phyloP scores from a whole-genome alignment of 208 protist genomes.

The Novymonas esmeraldas region DNA sequence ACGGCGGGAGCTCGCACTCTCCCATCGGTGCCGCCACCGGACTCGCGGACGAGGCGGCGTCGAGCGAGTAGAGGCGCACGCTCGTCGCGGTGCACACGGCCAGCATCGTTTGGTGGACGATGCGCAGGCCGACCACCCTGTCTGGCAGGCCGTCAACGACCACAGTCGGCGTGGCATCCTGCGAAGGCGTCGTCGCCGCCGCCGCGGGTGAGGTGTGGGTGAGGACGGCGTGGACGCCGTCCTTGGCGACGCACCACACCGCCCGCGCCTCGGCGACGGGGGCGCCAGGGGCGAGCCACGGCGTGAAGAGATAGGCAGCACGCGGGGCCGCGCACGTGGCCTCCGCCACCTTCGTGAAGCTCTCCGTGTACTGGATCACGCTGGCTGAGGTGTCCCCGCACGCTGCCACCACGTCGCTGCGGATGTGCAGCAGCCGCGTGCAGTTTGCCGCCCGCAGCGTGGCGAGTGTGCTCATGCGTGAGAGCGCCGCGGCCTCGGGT shows the following conservation, averaged over 20 bases:
- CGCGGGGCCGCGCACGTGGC: constrained; percentile 30
- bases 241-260: constrained; percentile 23
- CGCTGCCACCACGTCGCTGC: constrained; percentile 37
- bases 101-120: constrained; percentile 50
- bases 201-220: no score
- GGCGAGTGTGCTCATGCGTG: constrained; percentile 34
- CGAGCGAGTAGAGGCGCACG: constrained; percentile 44
- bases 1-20: constrained; percentile 11
- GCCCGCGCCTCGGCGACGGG: constrained; percentile 8
- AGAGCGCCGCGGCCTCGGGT: not conserved
- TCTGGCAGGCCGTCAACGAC: constrained; percentile 13
- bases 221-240: constrained; percentile 13
- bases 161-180: constrained; percentile 2
- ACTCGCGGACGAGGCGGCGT: constrained; percentile 24
- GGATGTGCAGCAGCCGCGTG: constrained; percentile 39
- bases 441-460: constrained; percentile 58
- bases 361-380: constrained; percentile 25
- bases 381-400: constrained; percentile 43
- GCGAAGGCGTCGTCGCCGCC: constrained; percentile 6
- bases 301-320: constrained; percentile 36
- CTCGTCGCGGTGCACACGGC: constrained; percentile 27
- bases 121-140: constrained; percentile 28
- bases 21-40: constrained; percentile 18
- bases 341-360: constrained; percentile 7
- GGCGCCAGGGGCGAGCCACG: constrained; percentile 46